Base-by-base conservation (phyloP, 73 alveolate species). In the Paramecium primaurelia region DNA sequence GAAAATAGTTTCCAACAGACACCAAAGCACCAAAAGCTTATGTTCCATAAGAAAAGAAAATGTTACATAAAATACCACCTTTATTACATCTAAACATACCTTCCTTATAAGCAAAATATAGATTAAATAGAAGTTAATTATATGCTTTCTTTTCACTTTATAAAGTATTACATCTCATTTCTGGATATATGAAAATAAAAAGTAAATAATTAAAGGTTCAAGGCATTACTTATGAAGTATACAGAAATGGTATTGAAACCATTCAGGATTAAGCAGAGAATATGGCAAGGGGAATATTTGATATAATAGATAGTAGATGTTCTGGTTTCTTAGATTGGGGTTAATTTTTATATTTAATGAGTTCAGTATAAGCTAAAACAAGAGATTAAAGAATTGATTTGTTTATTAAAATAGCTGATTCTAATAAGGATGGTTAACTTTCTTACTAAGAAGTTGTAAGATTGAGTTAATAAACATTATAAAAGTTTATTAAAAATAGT, bases 291-390 rank as follows among this genome's bases (percentile, higher is more conserved):
- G 91, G 91, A 44, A 80, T 80, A 44, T 80, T 80, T 25, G 51
- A 80, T 25, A 80, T 80, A 3, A 80, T 80, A 45, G 91, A 80
- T 47, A 80, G 75, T 16, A 28, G 58, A 0, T 80, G 91, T 47
- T 42, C 71, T 10, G 91, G 91, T 2, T 45, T 45, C 47, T 80
- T 80, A 18, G 91, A 80, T 80, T 80, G 71, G 91, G n/a, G 73
- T 44, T 47, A 80, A 22, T 80, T 80, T 42, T 42, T 80, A 22
- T 80, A 44, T 47, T 47, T 80, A 32, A 80, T 80, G 91, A 80
- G 91, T 80, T 80, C 91, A 22, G 75, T 80, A 14, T 25, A 80
- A 49, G 91, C 91, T 38, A 80, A 80, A 80, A 80, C 91, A n/a
- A 40, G 75, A 59, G 91, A 80, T 45, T 8, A 80, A 47, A 42